Evolutionary conservation across 2,329 filamentous ascomycete species (phyloP), one percentile per base, ranked within the genome.

Genomic region (Fusarium caatingaense): DNA sequence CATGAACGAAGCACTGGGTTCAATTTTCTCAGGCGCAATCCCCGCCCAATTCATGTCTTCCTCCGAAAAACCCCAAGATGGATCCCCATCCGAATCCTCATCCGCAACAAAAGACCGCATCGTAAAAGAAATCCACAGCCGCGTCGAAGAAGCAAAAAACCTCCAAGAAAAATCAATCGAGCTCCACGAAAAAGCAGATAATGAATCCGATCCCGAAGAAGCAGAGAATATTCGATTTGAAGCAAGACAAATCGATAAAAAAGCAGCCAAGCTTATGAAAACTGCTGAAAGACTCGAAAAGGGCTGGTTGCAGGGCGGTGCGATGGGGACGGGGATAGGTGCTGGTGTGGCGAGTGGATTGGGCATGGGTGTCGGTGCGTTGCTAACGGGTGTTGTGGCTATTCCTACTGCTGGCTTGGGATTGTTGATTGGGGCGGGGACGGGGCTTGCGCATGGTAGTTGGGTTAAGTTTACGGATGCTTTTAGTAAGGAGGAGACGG

Each of bases 251-350:
- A 59, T 60, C 1, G 71, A 73, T 20, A 73, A 73, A 16, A 72
- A 70, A 15, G 71, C 71, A 0, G 71, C 71, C 8, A 73, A 73
- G 47, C 49, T 73, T 1, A 73, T 73, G 71, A 73, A 73, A 27
- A 73, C 66, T 5, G 71, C 71, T 0, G 71, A 73, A 1, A 41
- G 71, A 3, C 34, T 73, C 0, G 58, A 73, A n/a, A 66, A 71
- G 4, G 71, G 71, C 1, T 73, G 71, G 71, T 18, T 73, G 5
- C 71, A 73, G 30, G 71, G 71, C n/a, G 71, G 71, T n/a, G 71
- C 71, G 0, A 51, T 73, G 45, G 71, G 71, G 1, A 65, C 68
- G 12, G 71, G 71, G 0, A 72, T 73, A 16, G 71, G 71, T 1
- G 66, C 58, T 18, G 71, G 71, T n/a, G 67, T 73, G 8, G 71